A percentile compares a stretch with the other conserved stretches of the same genome.
Conservation (phyloP, 768 basidiomycete species). For the Tulasnella sp. region DNA sequence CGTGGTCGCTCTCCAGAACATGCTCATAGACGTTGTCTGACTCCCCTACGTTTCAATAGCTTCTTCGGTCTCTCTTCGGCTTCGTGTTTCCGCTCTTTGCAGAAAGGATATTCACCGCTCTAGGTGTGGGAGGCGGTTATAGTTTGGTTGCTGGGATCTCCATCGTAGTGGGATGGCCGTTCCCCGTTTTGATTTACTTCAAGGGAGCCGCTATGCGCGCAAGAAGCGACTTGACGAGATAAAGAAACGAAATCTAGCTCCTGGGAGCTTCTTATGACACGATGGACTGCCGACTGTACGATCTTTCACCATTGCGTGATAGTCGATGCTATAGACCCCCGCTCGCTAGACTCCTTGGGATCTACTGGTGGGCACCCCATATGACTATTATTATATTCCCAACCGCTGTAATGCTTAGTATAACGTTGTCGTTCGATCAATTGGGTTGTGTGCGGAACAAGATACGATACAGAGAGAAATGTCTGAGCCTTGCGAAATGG, state of each 20-base stretch:
- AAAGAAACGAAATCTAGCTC: neutral
- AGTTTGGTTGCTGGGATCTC: constrained; percentile 52
- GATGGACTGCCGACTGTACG: no score
- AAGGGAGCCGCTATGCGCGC: constrained; percentile 51
- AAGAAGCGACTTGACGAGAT: constrained; percentile 34
- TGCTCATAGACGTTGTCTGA: neutral
- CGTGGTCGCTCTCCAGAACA: constrained; percentile 23
- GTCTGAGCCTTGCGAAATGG: neutral
- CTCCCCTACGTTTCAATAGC: constrained; percentile 29
- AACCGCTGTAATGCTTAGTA: neutral
- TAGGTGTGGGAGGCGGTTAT: constrained; percentile 63
- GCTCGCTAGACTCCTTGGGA: neutral
- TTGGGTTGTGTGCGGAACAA: neutral
- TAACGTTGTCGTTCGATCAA: neutral
- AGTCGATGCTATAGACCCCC: no score
- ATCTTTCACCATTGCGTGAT: neutral
- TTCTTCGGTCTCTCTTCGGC: constrained; percentile 54
- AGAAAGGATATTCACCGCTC: constrained; percentile 51
- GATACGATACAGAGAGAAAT: neutral
- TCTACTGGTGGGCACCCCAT: neutral
- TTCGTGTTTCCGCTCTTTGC: constrained; percentile 63
- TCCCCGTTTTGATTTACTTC: constrained; percentile 66
- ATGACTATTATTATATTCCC: neutral
- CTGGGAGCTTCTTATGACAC: no score
- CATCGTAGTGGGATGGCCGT: constrained; percentile 58